Percentiles rank a stretch among this genome's conserved stretches.
Evolutionary conservation across 768 basidiomycete genomes (phyloP).

Genomic region (Tricholoma sp.): DNA sequence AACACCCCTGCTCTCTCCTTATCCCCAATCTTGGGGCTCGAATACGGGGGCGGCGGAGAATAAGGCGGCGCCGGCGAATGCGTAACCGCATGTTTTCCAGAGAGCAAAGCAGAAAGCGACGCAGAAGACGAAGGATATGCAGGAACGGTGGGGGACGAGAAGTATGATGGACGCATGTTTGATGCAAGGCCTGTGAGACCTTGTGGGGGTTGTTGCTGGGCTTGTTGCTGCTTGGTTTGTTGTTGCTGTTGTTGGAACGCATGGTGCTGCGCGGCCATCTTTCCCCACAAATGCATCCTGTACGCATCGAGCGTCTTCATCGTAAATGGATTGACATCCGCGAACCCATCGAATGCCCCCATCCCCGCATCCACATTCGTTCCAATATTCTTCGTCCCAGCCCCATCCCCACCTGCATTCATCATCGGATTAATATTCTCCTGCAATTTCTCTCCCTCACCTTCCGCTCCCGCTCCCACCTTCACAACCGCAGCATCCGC

Average conservation of each 20-base stretch:
- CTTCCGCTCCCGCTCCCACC: not conserved
- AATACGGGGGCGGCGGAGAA: slow-evolving; percentile 22
- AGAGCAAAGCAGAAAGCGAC: slow-evolving; percentile 29
- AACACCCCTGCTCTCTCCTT: slow-evolving; percentile 18
- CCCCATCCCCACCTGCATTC: slow-evolving; percentile 29
- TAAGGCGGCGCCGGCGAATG: not conserved
- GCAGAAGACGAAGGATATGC: not conserved
- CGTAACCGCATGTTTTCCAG: slow-evolving; percentile 40
- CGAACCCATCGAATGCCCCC: slow-evolving; percentile 68
- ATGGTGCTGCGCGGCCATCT: slow-evolving; percentile 76
- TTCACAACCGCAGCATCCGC: too few relatives aligned
- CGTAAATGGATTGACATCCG: slow-evolving; percentile 78
- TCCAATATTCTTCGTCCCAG: slow-evolving; percentile 3
- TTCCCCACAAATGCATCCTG: slow-evolving; percentile 89
- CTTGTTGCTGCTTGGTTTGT: slow-evolving; percentile 21
- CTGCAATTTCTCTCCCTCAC: slow-evolving; percentile 35
- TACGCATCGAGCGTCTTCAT: slow-evolving; percentile 83
- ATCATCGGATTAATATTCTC: slow-evolving; percentile 79
- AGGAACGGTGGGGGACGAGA: slow-evolving; percentile 18
- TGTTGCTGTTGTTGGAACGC: slow-evolving; percentile 32
- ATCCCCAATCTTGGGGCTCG: slow-evolving; percentile 31
- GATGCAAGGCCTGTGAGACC: slow-evolving; percentile 34
- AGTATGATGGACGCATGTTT: slow-evolving; percentile 31
- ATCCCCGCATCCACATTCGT: slow-evolving; percentile 10
- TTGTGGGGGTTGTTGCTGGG: slow-evolving; percentile 30